These are phyloP conservation scores for Ophiosphaerella narmari DNA, from an alignment of 2,329 filamentous ascomycete genomes.

Conservation along the genomic window DNA sequence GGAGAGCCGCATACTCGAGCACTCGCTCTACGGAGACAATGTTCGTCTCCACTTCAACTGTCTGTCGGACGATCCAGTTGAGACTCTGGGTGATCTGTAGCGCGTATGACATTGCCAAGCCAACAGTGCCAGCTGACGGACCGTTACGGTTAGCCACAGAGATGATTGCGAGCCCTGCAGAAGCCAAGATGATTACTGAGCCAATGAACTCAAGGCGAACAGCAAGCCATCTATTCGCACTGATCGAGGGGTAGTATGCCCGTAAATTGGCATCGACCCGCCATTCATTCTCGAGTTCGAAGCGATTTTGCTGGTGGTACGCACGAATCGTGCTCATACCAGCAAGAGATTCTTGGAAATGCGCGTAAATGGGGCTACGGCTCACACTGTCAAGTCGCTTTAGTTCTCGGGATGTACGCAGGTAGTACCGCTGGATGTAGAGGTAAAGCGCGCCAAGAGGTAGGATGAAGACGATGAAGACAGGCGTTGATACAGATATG, in stretches of 20 bases:
- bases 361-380: slow-evolving; percentile 93
- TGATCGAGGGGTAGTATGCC: slow-evolving; percentile 95
- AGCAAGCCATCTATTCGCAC: slow-evolving; percentile 86
- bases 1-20: slow-evolving; percentile 88
- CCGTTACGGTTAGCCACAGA: slow-evolving; percentile 71
- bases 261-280: slow-evolving; percentile 91
- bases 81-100: slow-evolving; percentile 95
- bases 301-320: slow-evolving; percentile 85
- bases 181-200: slow-evolving; percentile 86
- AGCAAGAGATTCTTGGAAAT: slow-evolving; percentile 96
- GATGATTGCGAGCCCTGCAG: slow-evolving; percentile 81
- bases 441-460: slow-evolving; percentile 82
- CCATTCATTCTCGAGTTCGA: slow-evolving; percentile 95
- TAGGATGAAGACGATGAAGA: slow-evolving; percentile 78
- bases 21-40: slow-evolving; percentile 98
- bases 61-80: slow-evolving; percentile 99
- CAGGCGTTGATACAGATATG: slow-evolving; percentile 80
- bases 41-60: slow-evolving; percentile 99
- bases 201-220: slow-evolving; percentile 95
- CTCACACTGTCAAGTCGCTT: slow-evolving; percentile 96
- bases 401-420: slow-evolving; percentile 92
- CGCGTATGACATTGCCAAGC: slow-evolving; percentile 95
- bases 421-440: slow-evolving; percentile 95
- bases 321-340: slow-evolving; percentile 95
- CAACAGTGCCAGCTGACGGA: slow-evolving; percentile 76